phyloP scores from a whole-genome alignment of 768 basidiomycete species.

The Hygrocybe punicea region DNA sequence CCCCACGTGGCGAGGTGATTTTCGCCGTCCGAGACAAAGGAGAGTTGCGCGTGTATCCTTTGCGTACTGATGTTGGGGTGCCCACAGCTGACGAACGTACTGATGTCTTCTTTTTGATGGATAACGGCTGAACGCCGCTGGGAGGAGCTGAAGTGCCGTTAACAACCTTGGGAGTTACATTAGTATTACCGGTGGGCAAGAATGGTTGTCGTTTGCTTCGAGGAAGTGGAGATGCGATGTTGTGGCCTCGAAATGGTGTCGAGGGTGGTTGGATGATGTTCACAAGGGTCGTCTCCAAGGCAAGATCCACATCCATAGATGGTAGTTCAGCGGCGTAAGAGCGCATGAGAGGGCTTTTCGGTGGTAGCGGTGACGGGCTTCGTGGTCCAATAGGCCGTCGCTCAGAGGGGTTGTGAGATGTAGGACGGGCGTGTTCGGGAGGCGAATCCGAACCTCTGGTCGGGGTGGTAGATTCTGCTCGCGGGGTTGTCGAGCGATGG shows the following conservation, averaged over 20 bases:
- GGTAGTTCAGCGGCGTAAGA: conserved; percentile 35
- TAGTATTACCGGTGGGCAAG: conserved; percentile 49
- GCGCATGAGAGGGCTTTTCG: conserved; percentile 37
- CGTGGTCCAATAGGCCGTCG: conserved; percentile 71
- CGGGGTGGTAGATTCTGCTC: conserved; percentile 42
- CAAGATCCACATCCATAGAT: conserved; percentile 46
- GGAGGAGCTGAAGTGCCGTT: conserved; percentile 16
- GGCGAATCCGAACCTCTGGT: conserved; percentile 34
- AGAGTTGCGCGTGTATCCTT: conserved; percentile 46
- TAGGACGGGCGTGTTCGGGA: conserved; percentile 39
- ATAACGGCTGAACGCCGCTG: conserved; percentile 53
- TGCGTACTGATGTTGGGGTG: conserved; percentile 39
- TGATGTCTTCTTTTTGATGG: conserved; percentile 81
- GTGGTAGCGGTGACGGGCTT: conserved; percentile 66
- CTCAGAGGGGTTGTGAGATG: conserved; percentile 50
- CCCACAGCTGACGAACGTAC: conserved; percentile 44
- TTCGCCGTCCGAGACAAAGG: conserved; percentile 49
- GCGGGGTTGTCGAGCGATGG: conserved; percentile 48
- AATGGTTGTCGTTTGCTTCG: conserved; percentile 72
- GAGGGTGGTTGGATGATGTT: conserved; percentile 12
- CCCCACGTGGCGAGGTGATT: conserved; percentile 48
- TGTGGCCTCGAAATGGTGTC: conserved; percentile 27
- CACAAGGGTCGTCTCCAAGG: conserved; percentile 36
- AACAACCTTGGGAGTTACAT: conserved; percentile 49
- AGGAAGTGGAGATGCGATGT: conserved; percentile 51